Base-by-base conservation (phyloP, 2,329 filamentous ascomycete species). In the Cryphonectria naterciae region DNA sequence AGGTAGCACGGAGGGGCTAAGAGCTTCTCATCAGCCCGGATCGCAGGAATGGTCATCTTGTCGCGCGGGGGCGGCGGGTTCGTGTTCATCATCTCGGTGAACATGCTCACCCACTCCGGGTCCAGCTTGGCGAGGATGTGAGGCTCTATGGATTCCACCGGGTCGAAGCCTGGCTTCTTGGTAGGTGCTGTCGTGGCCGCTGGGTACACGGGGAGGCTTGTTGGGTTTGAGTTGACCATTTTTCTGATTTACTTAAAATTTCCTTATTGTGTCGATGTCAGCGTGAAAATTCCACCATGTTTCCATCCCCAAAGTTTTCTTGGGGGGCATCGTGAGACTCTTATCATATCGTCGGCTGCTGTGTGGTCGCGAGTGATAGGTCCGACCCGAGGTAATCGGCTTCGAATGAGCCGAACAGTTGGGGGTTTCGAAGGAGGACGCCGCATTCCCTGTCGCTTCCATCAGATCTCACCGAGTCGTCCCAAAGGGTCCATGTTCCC, bases 51-150 rank as follows among this genome's bases (percentile, higher is more conserved):
- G n/a, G 76, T 67, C 10, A 76, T 68, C n/a, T 75, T 62, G 43
- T 74, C 56, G 15, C 67, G 73, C 25, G 73, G 65, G 5, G 75
- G 74, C 6, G 72, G 71, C 13, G 71, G 62, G 35, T 73, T 72
- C 22, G 73, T 74, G 25, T 75, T 73, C 63, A 75, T 74, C 35
- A 73, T 70, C 43, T 77, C 72, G 37, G 76, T 70, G 61, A 79
- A 75, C 52, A 77, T 76, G 35, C 74, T 63, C 10, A 81, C 73
- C n/a, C 80, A 76, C 5, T 76, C 75, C 1, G 79, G 78, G 60
- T 81, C 77, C 28, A 81, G 77, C 70, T 77, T 75, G 25, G 77
- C 74, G n/a, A 72, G 61, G 46, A 71, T 66, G 39, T 72, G 71
- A 15, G 77, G 77, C 66, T 75, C 73, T 63, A 79, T 77, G 19